These are phyloP conservation scores for Fusarium armeniacum DNA, from an alignment of 2,329 filamentous ascomycete genomes.

Conservation along the genomic window DNA sequence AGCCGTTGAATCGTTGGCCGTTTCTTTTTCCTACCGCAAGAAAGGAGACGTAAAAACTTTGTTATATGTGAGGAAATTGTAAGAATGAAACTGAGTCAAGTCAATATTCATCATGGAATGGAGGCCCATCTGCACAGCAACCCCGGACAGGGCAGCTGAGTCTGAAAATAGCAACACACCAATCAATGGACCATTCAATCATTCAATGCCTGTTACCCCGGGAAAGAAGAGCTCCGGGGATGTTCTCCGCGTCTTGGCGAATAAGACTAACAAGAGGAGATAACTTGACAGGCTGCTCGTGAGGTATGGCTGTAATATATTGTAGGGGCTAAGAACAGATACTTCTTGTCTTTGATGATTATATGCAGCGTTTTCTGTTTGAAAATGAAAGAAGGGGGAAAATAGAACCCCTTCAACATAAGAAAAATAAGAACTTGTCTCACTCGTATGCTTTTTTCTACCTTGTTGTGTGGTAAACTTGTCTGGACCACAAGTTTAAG, in stretches of 20 bases:
- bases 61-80: background rate
- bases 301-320: background rate
- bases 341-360: background rate
- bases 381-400: too few species aligned
- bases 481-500: background rate
- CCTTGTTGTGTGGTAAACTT: background rate
- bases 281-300: constrained; percentile 6
- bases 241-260: constrained; percentile 22
- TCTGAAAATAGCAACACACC: constrained; percentile 39
- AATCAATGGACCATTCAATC: background rate
- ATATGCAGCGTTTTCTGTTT: background rate
- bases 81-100: background rate
- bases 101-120: background rate
- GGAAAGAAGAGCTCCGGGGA: constrained; percentile 13
- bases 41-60: background rate
- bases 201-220: constrained; percentile 19
- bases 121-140: constrained; percentile 7
- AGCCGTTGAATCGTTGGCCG: constrained; percentile 31
- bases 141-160: constrained; percentile 11
- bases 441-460: background rate
- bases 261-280: background rate
- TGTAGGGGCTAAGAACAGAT: background rate
- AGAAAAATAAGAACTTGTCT: background rate
- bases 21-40: constrained; percentile 1
- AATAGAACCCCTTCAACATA: too few species aligned